These are phyloP conservation scores for Tilletia setariae DNA, from an alignment of 1,284 basidiomycete species.

Conservation along the genomic window DNA sequence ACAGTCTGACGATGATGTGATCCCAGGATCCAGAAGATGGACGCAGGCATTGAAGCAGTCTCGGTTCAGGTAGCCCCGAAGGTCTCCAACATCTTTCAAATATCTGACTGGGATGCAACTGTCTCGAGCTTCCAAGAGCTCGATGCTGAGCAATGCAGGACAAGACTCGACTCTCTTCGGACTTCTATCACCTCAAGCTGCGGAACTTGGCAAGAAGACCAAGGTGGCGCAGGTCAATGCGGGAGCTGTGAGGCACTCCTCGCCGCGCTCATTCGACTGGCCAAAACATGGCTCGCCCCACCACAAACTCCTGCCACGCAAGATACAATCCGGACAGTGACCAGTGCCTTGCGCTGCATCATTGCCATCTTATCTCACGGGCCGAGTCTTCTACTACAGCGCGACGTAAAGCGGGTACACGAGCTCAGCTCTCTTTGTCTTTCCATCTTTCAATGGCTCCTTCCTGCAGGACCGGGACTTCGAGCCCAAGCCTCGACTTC, in stretches of 20 bases:
- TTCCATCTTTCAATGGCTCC: neutral
- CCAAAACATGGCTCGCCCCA: neutral
- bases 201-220: neutral
- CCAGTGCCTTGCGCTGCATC: neutral
- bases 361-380: slow-evolving; percentile 6
- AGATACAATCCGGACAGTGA: neutral
- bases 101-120: neutral
- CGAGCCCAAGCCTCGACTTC: neutral
- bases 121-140: neutral
- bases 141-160: neutral
- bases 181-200: neutral
- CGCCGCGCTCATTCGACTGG: neutral
- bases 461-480: neutral
- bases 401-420: neutral
- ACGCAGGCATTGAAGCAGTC: too few species aligned
- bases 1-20: too few species aligned
- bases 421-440: slow-evolving; percentile 2
- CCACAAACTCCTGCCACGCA: neutral
- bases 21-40: too few species aligned
- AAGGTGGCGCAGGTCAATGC: neutral
- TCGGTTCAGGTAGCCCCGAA: too few species aligned
- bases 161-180: neutral
- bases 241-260: neutral
- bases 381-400: neutral
- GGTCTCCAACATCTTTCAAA: too few species aligned